phyloP scores from a whole-genome alignment of 2,329 filamentous ascomycete species.

The Fusarium duplospermum region DNA sequence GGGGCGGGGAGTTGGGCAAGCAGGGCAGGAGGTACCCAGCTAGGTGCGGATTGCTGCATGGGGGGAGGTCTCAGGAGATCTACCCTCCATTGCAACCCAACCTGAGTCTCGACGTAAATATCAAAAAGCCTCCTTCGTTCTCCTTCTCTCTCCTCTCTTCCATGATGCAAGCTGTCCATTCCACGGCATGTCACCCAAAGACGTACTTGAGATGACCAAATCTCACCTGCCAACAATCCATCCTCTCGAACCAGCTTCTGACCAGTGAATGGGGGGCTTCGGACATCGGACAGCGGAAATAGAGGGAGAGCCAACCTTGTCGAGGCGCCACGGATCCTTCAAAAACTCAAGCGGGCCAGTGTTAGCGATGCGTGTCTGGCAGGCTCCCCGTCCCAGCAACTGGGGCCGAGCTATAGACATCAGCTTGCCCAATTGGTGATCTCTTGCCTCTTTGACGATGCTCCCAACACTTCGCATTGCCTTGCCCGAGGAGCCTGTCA shows the following conservation, averaged over 20 bases:
- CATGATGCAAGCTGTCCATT: background rate
- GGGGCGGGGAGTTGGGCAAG: background rate
- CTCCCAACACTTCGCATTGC: background rate
- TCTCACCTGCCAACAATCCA: background rate
- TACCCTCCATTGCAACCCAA: background rate
- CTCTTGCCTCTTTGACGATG: background rate
- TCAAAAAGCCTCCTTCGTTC: background rate
- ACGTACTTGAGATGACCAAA: background rate
- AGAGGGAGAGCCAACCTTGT: background rate
- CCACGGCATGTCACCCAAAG: background rate
- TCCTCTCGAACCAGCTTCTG: background rate
- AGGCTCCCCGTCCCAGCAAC: slow-evolving; percentile 2
- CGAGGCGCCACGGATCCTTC: background rate
- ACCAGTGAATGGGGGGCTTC: background rate
- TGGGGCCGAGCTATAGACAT: background rate
- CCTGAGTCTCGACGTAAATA: background rate
- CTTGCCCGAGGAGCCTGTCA: background rate
- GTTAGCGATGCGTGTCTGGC: background rate
- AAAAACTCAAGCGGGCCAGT: background rate
- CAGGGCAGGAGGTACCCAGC: background rate
- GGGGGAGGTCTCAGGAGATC: background rate
- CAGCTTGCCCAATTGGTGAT: background rate
- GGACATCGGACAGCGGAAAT: background rate
- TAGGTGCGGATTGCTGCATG: background rate
- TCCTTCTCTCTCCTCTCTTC: background rate